Conservation (phyloP, 441 rosid genomes). For the Sinapis alba region DNA sequence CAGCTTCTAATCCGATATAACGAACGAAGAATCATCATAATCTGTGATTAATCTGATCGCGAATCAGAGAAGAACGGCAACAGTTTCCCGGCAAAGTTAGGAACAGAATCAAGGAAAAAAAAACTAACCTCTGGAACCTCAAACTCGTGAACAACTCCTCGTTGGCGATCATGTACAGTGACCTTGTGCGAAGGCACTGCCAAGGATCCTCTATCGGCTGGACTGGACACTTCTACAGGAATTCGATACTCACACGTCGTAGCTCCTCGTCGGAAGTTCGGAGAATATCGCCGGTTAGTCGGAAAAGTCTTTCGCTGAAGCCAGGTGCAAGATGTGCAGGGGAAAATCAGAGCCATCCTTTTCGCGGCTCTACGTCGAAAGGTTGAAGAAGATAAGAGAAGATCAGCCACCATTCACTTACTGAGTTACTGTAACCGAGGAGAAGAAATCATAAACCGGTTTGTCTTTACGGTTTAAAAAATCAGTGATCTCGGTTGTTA, state of each 20-base stretch:
- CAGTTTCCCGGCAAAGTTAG: not conserved
- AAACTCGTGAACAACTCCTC: conserved; percentile 77
- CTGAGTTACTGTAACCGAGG: not conserved
- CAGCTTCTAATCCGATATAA: not conserved
- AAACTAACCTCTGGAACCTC: conserved; percentile 74
- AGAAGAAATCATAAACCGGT: not conserved
- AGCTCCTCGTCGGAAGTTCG: conserved; percentile 41
- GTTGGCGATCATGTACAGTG: conserved; percentile 77
- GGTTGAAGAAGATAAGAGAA: conserved; percentile 36
- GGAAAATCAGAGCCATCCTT: conserved; percentile 31
- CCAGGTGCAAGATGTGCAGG: conserved; percentile 23
- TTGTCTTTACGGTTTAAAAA: not conserved
- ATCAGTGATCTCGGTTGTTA: not conserved
- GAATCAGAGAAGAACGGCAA: not conserved
- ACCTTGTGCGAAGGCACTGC: conserved; percentile 71
- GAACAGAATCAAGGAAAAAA: not conserved
- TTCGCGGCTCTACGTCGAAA: conserved; percentile 23
- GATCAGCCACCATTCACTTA: not conserved
- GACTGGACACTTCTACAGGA: conserved; percentile 48
- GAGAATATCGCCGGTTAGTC: conserved; percentile 7
- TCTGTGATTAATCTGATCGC: not conserved
- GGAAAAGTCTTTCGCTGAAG: conserved; percentile 30
- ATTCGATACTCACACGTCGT: conserved; percentile 55
- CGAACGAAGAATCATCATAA: not conserved
- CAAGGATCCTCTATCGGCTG: conserved; percentile 35